Base-by-base conservation (phyloP, 2,329 filamentous ascomycete genomes). In the Verticillium longisporum region DNA sequence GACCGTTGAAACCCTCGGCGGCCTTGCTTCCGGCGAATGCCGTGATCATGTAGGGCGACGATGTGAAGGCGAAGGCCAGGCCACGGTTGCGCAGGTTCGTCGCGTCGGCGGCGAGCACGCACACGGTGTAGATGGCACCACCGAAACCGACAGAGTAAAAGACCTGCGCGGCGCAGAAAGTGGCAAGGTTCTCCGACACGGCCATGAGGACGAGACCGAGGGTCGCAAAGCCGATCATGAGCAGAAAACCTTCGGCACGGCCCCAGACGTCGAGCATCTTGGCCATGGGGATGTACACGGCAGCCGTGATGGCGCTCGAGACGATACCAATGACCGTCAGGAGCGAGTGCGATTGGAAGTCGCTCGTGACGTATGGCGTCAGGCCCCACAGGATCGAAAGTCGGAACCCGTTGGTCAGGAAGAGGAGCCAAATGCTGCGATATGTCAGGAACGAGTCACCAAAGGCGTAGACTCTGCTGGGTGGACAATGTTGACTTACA, bases 261-360 rank as follows among this genome's bases (percentile, higher is more conserved):
- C 79, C 79, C 68, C 77, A 79, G 38, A 82, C 75, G 63, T 82
- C 78, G 55, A 80, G 76, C 38, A 80, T 68, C 66, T 82, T 83
- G 62, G 79, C 78, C 61, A 81, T 73, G n/a, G 73, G 71, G 4
- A 77, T 72, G 41, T 73, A 71, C 59, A 72, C 71, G 36, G 75
- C 72, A 56, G 74, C 76, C 37, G 72, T 71, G 14, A 79, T 68
- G 41, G 77, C 71, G 60, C 69, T 71, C 61, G 88, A 83, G n/a
- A 89, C 80, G 33, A 90, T 85, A 55, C 82, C 75, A 57, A 88
- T 83, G 0, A 86, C 87, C 6, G 86, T 83, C 18, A 90, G 79
- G 34, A 90, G 77, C 18, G 86, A 87, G 69, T 90, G 88, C 58
- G 80, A 78, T 38, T 77, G 76, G 69, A 89, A 90, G 1, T 81